These are phyloP conservation scores for Moniliophthora roreri DNA, from an alignment of 1,284 basidiomycete species.

Conservation along the genomic window DNA sequence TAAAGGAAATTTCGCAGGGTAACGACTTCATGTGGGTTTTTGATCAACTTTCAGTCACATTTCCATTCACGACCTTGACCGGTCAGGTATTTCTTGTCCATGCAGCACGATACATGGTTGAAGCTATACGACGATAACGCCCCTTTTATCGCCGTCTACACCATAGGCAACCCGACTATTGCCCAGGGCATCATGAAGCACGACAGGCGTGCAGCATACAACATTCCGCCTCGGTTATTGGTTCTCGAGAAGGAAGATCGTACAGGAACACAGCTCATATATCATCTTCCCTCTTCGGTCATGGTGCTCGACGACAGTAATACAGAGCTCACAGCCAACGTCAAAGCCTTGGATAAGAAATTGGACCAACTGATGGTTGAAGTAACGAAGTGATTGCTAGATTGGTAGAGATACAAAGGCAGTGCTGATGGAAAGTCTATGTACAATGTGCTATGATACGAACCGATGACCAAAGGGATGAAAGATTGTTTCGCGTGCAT, in stretches of 20 bases:
- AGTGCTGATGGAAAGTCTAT: constrained; percentile 1
- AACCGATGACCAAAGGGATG: not conserved
- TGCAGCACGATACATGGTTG: constrained; percentile 42
- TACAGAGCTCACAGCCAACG: constrained; percentile 32
- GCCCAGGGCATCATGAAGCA: constrained; percentile 46
- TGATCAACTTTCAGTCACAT: too few relatives aligned
- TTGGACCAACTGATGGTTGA: constrained; percentile 40
- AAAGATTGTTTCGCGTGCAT: too few relatives aligned
- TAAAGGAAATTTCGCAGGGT: constrained; percentile 30
- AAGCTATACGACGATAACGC: constrained; percentile 30
- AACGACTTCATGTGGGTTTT: constrained; percentile 48
- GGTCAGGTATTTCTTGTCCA: constrained; percentile 44
- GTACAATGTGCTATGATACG: not conserved
- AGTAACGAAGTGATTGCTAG: constrained; percentile 24
- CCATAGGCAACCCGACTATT: constrained; percentile 53
- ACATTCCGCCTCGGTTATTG: constrained; percentile 49
- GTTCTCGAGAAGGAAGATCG: constrained; percentile 40
- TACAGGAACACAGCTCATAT: constrained; percentile 42
- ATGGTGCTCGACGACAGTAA: constrained; percentile 28
- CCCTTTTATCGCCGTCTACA: constrained; percentile 41
- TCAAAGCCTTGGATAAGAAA: constrained; percentile 42
- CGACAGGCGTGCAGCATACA: constrained; percentile 41
- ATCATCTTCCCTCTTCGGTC: constrained; percentile 49
- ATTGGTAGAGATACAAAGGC: not conserved
- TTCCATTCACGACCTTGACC: not conserved